Evolutionary conservation across 1,284 basidiomycete species (phyloP).

Genomic region (Heterobasidion annosum): DNA sequence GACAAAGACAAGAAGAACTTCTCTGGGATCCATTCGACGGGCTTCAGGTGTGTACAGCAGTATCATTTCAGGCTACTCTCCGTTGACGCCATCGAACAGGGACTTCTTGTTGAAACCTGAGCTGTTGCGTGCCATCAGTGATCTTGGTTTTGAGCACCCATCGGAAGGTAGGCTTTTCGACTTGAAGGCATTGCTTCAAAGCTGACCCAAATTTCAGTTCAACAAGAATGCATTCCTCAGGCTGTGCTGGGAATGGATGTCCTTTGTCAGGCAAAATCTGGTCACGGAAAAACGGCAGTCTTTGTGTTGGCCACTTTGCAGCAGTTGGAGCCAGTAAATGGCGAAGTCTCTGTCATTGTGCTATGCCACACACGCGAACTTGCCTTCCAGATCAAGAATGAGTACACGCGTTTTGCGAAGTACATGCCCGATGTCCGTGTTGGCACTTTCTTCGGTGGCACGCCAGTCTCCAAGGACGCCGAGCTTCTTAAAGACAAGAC

Average conservation of each 20-base stretch:
- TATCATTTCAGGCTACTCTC: neutral
- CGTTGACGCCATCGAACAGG: slow-evolving; percentile 29
- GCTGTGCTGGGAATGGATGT: slow-evolving; percentile 99
- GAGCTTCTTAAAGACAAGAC: slow-evolving; percentile 93
- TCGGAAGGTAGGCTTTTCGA: slow-evolving; percentile 75
- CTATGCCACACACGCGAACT: slow-evolving; percentile 99
- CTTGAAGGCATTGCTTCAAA: slow-evolving; percentile 1
- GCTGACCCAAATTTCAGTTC: slow-evolving; percentile 49
- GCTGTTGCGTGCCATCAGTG: slow-evolving; percentile 94
- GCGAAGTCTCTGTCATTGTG: slow-evolving; percentile 96
- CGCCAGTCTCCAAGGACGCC: slow-evolving; percentile 89
- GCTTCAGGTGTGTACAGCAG: slow-evolving; percentile 64
- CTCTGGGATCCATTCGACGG: slow-evolving; percentile 94
- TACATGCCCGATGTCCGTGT: slow-evolving; percentile 99
- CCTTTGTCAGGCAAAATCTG: slow-evolving; percentile 98
- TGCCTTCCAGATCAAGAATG: slow-evolving; percentile 99
- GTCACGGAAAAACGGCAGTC: slow-evolving; percentile 99
- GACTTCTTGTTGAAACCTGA: slow-evolving; percentile 98
- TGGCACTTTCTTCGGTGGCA: slow-evolving; percentile 97
- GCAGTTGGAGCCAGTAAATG: slow-evolving; percentile 97
- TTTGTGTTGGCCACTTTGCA: slow-evolving; percentile 98
- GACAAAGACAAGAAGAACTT: slow-evolving; percentile 95
- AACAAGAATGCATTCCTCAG: slow-evolving; percentile 99
- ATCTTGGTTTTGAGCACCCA: slow-evolving; percentile 99
- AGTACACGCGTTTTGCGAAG: slow-evolving; percentile 98